Evolutionary conservation across 805 yeast genomes (phyloP), one percentile per base, ranked within the genome.

Genomic region (Candida orba): DNA sequence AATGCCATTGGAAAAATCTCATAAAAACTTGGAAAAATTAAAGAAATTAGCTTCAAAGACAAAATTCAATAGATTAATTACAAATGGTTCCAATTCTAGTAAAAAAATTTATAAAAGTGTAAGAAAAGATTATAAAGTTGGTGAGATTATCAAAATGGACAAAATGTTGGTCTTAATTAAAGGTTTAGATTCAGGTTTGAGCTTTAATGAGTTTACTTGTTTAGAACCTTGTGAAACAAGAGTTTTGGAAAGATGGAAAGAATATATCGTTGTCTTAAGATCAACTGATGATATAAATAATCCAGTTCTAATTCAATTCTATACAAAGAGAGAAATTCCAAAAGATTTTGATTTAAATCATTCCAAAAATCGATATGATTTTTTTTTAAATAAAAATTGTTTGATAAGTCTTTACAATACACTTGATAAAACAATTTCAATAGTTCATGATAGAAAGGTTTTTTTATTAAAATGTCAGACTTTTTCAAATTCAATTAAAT

Each of bases 171-270:
- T 86, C 0, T 65, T 79, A 64, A 72, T 79, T 15, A 80, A 79
- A 54, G 46, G 55, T 8, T 55, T 69, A 1, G 54, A 57, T n/a
- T 46, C 43, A 4, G 23, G 9, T 17, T 32, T 47, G 7, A 45
- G 50, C 2, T 39, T 40, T 12, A 56, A 54, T 12, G 60, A 67
- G 6, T 71, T 73, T 46, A 67, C 72, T 13, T 87, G 80, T 47
- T 57, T 62, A 9, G 79, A 76, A 44, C 65, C 71, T 1, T 67
- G 69, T 23, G 77, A 76, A 34, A 69, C 85, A 1, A 63, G 82
- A 41, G 71, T 84, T 1, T 48, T 70, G 9, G 90, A 85, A 45
- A 64, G 88, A 39, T 88, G 96, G 93, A 77, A 73, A 47, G 96
- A 90, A 57, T 86, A 79, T 56, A 65, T 78, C 24, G 82, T 84